Percentiles rank a stretch among this genome's conserved stretches.
Evolutionary conservation across 148 eudicot genomes (phyloP).

Genomic region (Fagopyrum esculentum): DNA sequence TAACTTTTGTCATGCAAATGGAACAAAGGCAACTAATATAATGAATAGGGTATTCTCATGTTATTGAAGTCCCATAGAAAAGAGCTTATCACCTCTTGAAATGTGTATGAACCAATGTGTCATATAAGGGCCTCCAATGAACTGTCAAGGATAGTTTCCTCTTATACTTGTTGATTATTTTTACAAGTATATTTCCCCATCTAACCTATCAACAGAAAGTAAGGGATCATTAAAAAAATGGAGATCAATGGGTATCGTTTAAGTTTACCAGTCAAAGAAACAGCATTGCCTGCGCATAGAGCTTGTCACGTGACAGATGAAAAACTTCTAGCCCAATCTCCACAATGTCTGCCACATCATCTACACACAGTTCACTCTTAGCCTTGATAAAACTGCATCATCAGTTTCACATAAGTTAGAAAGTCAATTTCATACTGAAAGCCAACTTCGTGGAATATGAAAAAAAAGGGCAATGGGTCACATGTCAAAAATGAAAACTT

Average conservation of each 20-base stretch:
- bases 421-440: background rate
- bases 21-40: too few species aligned
- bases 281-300: background rate
- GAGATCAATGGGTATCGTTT: background rate
- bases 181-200: conserved; percentile 84
- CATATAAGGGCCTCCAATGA: conserved; percentile 85
- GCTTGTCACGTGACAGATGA: background rate
- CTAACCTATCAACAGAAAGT: conserved; percentile 52
- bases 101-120: conserved; percentile 71
- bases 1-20: background rate
- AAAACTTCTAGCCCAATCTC: background rate
- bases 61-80: background rate
- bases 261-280: conserved; percentile 6
- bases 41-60: too few species aligned
- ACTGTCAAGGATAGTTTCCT: conserved; percentile 69
- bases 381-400: conserved; percentile 76
- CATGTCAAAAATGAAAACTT: background rate
- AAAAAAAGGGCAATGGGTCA: background rate
- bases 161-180: conserved; percentile 67
- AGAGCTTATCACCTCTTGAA: conserved; percentile 54
- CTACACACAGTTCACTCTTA: conserved; percentile 56
- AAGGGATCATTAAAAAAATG: conserved; percentile 10
- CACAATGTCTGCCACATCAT: background rate
- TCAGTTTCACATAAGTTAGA: background rate
- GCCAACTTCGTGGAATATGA: background rate